A percentile compares a stretch with the other conserved stretches of the same genome.
Conservation (phyloP, 73 alveolate species). For the Stentor coeruleus region DNA sequence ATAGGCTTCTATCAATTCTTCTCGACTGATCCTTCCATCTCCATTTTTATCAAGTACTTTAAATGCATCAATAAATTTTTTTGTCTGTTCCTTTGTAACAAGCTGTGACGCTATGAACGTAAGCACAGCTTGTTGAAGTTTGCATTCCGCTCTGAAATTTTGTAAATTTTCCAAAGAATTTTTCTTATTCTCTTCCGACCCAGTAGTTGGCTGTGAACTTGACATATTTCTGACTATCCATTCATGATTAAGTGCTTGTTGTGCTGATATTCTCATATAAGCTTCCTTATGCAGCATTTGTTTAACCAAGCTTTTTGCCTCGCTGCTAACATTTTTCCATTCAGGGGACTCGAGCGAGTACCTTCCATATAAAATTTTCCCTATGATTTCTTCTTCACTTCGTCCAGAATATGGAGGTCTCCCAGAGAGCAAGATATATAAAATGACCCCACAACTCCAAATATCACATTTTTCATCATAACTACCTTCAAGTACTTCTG, state of each 20-base stretch:
- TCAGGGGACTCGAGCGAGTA: conserved; percentile 41
- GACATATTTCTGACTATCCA: no score
- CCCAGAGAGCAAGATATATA: conserved; percentile 58
- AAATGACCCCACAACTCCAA: conserved; percentile 73
- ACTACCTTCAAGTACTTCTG: conserved; percentile 62
- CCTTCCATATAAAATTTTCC: conserved; percentile 56
- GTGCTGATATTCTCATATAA: conserved; percentile 35
- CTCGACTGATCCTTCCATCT: conserved; percentile 34
- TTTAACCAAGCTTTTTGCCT: conserved; percentile 47
- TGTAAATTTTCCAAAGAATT: no score
- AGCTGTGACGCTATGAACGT: conserved; percentile 38
- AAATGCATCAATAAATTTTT: conserved; percentile 18
- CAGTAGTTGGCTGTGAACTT: neutral
- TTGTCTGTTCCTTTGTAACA: no score
- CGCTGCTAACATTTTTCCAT: no score
- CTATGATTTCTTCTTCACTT: conserved; percentile 51
- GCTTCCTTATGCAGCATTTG: conserved; percentile 40
- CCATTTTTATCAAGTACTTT: conserved; percentile 28
- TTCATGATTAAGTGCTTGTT: conserved; percentile 21
- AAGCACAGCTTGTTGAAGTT: conserved; percentile 39
- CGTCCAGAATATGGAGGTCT: conserved; percentile 61
- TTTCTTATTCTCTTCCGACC: no score
- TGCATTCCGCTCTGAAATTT: no score
- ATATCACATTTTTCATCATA: conserved; percentile 72
- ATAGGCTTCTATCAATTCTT: conserved; percentile 26